Conservation (phyloP, 148 eudicot genomes). For the Dysphania ambrosioides region DNA sequence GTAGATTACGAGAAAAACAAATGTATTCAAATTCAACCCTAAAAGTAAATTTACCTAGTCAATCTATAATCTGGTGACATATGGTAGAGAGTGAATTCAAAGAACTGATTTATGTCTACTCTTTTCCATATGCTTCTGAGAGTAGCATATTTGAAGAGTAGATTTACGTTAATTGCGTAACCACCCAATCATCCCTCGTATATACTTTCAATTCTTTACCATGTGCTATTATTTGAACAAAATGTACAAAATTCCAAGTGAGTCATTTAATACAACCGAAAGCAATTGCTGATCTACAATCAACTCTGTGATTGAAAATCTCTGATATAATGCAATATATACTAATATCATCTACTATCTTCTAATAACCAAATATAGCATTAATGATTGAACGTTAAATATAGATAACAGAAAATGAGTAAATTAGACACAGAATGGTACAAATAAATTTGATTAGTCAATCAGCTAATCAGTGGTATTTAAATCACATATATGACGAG, state of each 20-base stretch:
- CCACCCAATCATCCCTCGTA: not conserved
- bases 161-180: not conserved
- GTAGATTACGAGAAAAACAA: not conserved
- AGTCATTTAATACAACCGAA: not conserved
- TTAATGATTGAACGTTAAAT: not conserved
- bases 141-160: not conserved
- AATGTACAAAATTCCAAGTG: too few species aligned
- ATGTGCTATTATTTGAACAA: not conserved
- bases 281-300: not conserved
- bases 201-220: not conserved
- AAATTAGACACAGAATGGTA: too few species aligned
- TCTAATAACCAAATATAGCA: not conserved
- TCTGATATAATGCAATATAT: not conserved
- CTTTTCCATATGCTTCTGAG: not conserved
- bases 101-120: not conserved
- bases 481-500: not conserved
- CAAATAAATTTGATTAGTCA: too few species aligned
- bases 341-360: not conserved
- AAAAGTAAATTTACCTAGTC: not conserved
- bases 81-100: not conserved
- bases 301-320: not conserved
- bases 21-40: not conserved
- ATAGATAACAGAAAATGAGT: not conserved
- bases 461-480: too few species aligned
- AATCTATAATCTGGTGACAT: not conserved